Percentiles rank a stretch among this genome's conserved stretches.
Evolutionary conservation across 2,329 filamentous ascomycete genomes (phyloP).

Genomic region (Penicillium sp.): DNA sequence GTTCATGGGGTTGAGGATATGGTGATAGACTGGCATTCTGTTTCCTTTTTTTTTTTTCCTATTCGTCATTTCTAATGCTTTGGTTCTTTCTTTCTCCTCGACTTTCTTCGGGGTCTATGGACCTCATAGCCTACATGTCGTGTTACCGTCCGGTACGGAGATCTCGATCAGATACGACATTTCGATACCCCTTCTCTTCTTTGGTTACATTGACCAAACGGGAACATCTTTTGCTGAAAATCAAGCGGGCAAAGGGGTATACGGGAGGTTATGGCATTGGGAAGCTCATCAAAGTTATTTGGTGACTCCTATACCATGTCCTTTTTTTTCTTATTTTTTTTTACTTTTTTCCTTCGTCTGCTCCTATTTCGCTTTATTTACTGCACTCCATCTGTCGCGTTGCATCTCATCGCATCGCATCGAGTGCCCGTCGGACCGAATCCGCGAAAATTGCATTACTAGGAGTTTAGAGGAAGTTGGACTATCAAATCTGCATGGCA

Average conservation of each 20-base stretch:
- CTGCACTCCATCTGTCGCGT: neutral
- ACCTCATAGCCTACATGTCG: neutral
- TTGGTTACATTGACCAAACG: constrained; percentile 18
- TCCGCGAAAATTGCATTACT: constrained; percentile 3
- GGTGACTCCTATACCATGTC: neutral
- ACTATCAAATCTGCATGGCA: neutral
- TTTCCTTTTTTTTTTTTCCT: constrained; percentile 6
- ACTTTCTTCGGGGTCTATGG: constrained; percentile 2
- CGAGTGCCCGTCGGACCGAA: neutral
- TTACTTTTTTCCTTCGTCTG: neutral
- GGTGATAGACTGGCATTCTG: constrained; percentile 25
- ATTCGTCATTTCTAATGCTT: neutral
- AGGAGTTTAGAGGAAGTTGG: constrained; percentile 2
- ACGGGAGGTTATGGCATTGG: constrained; percentile 7
- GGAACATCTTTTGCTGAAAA: constrained; percentile 11
- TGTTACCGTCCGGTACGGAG: constrained; percentile 19
- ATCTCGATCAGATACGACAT: constrained; percentile 21
- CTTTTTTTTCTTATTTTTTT: neutral
- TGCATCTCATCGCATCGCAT: neutral
- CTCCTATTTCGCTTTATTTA: neutral
- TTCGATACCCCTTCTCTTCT: constrained; percentile 34
- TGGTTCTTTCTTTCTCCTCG: constrained; percentile 1
- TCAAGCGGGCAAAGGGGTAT: constrained; percentile 8
- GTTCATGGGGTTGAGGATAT: constrained; percentile 18
- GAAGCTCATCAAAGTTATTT: neutral